Percentiles rank a stretch among this genome's conserved stretches.
These are phyloP conservation scores for Zygotorulaspora florentina DNA, from an alignment of 805 yeast species.

Conservation along the genomic window DNA sequence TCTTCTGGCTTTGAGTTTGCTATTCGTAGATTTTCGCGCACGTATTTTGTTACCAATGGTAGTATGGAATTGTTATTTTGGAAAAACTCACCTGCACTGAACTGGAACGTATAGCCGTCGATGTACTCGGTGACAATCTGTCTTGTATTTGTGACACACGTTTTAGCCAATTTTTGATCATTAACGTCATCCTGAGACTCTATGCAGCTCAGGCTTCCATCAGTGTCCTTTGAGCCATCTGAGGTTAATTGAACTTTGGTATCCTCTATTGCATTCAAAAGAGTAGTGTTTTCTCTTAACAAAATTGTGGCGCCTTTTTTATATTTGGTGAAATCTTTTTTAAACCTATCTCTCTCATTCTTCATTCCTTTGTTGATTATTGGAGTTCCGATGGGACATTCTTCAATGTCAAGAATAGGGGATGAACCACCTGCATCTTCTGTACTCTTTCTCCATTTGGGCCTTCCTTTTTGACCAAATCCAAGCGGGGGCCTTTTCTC, in stretches of 20 bases:
- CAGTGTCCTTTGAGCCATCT: slow-evolving; percentile 45
- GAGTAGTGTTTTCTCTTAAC: slow-evolving; percentile 69
- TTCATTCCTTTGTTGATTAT: slow-evolving; percentile 70
- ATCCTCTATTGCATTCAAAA: slow-evolving; percentile 27
- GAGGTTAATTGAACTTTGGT: slow-evolving; percentile 35
- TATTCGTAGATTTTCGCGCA: slow-evolving; percentile 60
- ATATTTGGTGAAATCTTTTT: slow-evolving; percentile 41
- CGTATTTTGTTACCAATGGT: slow-evolving; percentile 78
- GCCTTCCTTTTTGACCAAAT: slow-evolving; percentile 81
- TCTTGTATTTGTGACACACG: slow-evolving; percentile 75
- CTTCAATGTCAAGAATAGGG: slow-evolving; percentile 83
- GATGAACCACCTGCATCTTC: slow-evolving; percentile 52
- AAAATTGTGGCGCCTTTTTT: slow-evolving; percentile 85
- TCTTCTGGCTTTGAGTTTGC: slow-evolving; percentile 40
- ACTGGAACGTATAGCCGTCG: slow-evolving; percentile 73
- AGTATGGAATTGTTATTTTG: slow-evolving; percentile 92
- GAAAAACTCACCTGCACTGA: slow-evolving; percentile 93
- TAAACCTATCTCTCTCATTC: slow-evolving; percentile 60
- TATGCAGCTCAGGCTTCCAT: slow-evolving; percentile 38
- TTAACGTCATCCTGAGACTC: slow-evolving; percentile 31
- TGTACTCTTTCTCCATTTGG: slow-evolving; percentile 53
- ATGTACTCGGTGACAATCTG: slow-evolving; percentile 75
- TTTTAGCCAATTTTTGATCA: slow-evolving; percentile 44
- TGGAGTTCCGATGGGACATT: slow-evolving; percentile 83
- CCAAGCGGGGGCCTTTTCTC: slow-evolving; percentile 68